Evolutionary conservation across 495 filamentous ascomycete genomes (phyloP).

Genomic region (Rhizodiscina lignyota): DNA sequence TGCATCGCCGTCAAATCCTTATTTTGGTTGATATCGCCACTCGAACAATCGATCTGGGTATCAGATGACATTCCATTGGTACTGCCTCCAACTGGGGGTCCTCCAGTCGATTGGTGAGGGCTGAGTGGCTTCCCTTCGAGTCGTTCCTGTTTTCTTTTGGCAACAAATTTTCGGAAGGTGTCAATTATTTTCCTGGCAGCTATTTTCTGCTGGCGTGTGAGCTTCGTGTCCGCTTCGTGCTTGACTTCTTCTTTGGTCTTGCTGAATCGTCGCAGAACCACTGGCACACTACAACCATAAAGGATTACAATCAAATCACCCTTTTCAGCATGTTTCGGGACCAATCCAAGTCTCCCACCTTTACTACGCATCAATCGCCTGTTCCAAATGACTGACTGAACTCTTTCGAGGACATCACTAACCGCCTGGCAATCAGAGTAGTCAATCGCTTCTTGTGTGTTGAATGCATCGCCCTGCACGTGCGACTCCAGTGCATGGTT

Average conservation of each 20-base stretch:
- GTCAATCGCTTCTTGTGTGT: conserved; percentile 1
- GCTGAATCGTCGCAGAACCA: conserved; percentile 17
- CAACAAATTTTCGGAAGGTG: too few species aligned
- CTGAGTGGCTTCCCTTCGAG: too few species aligned
- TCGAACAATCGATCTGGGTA: too few species aligned
- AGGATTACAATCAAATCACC: conserved; percentile 25
- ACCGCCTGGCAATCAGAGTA: conserved; percentile 4
- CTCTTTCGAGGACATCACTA: conserved; percentile 12
- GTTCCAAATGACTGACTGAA: conserved; percentile 17
- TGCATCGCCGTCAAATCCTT: too few species aligned
- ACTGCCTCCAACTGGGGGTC: too few species aligned
- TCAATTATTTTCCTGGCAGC: too few species aligned
- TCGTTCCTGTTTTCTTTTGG: too few species aligned
- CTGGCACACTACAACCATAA: conserved; percentile 28
- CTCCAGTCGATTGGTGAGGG: too few species aligned
- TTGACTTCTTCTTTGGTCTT: conserved; percentile 2
- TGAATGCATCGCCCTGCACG: conserved; percentile 1
- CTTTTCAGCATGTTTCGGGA: conserved; percentile 2
- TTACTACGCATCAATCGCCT: conserved; percentile 11
- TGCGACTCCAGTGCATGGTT: conserved; percentile 2
- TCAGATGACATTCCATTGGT: too few species aligned
- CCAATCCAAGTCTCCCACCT: conserved; percentile 12
- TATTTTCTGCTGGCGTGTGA: conserved; percentile 1
- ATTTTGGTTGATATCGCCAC: too few species aligned
- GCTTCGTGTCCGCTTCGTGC: conserved; percentile 4